Evolutionary conservation across 768 basidiomycete species (phyloP), one percentile per base, ranked within the genome.

Genomic region (Hygrophorus russula): DNA sequence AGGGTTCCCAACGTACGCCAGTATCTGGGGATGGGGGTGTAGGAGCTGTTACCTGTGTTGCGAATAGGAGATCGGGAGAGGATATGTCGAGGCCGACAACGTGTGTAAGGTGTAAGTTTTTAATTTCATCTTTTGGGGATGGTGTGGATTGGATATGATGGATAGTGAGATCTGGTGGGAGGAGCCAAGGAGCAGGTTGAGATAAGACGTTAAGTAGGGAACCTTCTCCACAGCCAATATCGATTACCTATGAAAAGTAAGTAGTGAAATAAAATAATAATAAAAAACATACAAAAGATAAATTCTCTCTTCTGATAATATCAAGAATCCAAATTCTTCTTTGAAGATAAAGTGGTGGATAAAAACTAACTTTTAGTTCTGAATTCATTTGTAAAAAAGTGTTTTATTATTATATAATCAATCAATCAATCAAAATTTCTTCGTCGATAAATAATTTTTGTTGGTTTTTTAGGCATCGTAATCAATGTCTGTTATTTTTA

Each of bases 161-260:
- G 33, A 53, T 48, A 1, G 59, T 52, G 6, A 52, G 36, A 17
- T 68, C 64, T 2, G 68, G 68, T 14, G 74, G 56, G 34, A 65
- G 49, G 18, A 81, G 71, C 75, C 82, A 83, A 0, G 81, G 78
- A 1, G 88, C 77, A 0, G 89, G 82, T 53, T 84, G 79, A 49
- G 75, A 74, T 9, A 93, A 74, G 8, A 78, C 71, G 0, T 67
- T 58, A 11, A 92, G 73, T 6, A 92, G 69, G 31, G 78, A 67
- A 15, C 89, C 89, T 59, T 86, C 78, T 32, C 89, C 89, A 51
- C 89, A 93, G 3, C 89, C 89, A 19, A 89, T 66, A 52, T 93
- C 89, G 38, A 90, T 64, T 5, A 91, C 69, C 86, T 89, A 1
- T 6, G 36, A 17, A 24, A 45, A 34, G 29, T 41, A 20, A 17